These are phyloP conservation scores for Blastomyces percursus DNA, from an alignment of 2,329 filamentous ascomycete genomes.

Conservation along the genomic window DNA sequence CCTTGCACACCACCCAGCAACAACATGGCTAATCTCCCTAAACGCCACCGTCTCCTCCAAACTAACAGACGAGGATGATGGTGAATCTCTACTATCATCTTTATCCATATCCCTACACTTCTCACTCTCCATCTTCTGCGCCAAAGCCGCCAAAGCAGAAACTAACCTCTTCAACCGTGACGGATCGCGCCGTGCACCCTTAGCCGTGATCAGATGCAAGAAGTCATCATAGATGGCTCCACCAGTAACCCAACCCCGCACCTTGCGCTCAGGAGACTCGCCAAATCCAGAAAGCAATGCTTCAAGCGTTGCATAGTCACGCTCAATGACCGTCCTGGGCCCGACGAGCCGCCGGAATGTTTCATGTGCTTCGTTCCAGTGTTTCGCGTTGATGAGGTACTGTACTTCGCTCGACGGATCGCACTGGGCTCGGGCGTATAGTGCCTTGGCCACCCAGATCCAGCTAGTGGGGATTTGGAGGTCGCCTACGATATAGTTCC, in stretches of 20 bases:
- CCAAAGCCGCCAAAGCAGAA: conserved; percentile 36
- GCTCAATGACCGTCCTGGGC: conserved; percentile 68
- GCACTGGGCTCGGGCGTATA: conserved; percentile 64
- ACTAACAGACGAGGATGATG: conserved; percentile 25
- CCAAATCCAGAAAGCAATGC: conserved; percentile 61
- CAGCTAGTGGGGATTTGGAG: conserved; percentile 63
- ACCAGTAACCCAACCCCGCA: conserved; percentile 65
- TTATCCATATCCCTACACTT: not conserved
- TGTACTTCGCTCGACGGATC: conserved; percentile 62
- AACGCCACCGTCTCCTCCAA: conserved; percentile 60
- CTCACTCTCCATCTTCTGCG: conserved; percentile 28
- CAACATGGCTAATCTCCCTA: conserved; percentile 66
- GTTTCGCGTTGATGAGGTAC: conserved; percentile 66
- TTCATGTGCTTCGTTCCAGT: conserved; percentile 70
- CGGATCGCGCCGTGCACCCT: conserved; percentile 31
- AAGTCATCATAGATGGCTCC: conserved; percentile 68
- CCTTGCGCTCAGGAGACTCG: conserved; percentile 46
- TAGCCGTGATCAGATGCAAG: conserved; percentile 39
- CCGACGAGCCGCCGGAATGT: conserved; percentile 73
- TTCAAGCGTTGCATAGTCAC: conserved; percentile 61
- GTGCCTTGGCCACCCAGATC: conserved; percentile 79
- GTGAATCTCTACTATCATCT: not conserved
- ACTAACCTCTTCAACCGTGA: conserved; percentile 36
- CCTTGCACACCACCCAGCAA: conserved; percentile 55
- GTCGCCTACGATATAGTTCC: conserved; percentile 49